Evolutionary conservation across 2,329 filamentous ascomycete species (phyloP).

Genomic region (Drechslerella dactyloides): DNA sequence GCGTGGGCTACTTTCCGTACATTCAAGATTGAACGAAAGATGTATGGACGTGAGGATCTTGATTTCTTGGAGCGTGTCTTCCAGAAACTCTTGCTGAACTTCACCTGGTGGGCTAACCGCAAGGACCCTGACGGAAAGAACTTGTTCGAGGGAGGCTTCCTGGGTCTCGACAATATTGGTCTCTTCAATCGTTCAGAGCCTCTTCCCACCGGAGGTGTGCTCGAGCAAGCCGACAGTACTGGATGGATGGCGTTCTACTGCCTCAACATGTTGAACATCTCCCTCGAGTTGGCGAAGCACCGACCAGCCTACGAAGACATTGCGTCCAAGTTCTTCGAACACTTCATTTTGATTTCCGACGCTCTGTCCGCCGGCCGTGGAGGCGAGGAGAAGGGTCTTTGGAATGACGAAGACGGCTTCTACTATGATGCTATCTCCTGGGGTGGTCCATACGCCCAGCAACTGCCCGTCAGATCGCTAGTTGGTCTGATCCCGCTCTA

Average conservation of each 20-base stretch:
- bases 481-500: constrained; percentile 94
- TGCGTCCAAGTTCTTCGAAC: constrained; percentile 97
- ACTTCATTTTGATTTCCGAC: constrained; percentile 97
- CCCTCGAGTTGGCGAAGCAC: constrained; percentile 92
- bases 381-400: constrained; percentile 76
- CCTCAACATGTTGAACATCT: constrained; percentile 94
- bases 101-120: constrained; percentile 95
- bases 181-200: constrained; percentile 97
- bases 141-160: constrained; percentile 93
- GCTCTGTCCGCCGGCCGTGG: constrained; percentile 84
- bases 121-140: constrained; percentile 96
- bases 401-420: constrained; percentile 95
- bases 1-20: constrained; percentile 94
- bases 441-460: constrained; percentile 90
- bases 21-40: constrained; percentile 97
- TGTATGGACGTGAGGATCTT: constrained; percentile 91
- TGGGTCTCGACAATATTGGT: constrained; percentile 95
- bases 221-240: constrained; percentile 96
- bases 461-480: constrained; percentile 87
- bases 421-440: constrained; percentile 99
- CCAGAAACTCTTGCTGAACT: constrained; percentile 93
- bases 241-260: constrained; percentile 99
- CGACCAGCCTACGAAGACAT: constrained; percentile 70
- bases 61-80: constrained; percentile 97
- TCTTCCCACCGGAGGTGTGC: constrained; percentile 85